Base-by-base conservation (phyloP, 306 rosid genomes). In the Psophocarpus tetragonolobus region DNA sequence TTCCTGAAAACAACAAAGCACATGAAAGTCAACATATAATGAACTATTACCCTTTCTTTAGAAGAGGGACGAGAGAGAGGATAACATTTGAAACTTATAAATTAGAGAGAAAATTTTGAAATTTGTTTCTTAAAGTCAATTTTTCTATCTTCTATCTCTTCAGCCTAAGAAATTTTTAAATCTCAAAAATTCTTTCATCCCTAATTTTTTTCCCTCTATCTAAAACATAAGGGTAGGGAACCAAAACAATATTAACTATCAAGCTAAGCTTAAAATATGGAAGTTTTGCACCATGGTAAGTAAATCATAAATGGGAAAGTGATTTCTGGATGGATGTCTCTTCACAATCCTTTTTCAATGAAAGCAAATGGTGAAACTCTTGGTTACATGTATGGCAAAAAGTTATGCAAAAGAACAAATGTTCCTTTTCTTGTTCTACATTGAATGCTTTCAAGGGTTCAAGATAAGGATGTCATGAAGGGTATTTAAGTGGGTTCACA, bases 1-100 rank as follows among this genome's bases (percentile, higher is more conserved):
- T 94, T 75, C 97, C 98, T 94, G 89, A 88, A 73, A 45, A 18
- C 36, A 78, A 41, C 48, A 80, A 29, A 32, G 58, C 74, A 72
- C 68, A 51, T 29, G 33, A 71, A 26, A 42, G 29, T 41, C 81
- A 71, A 32, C 18, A 82, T 32, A 64, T 29, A 83, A 36, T 65
- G 75, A 48, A 75, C 23, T 38, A 56, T 82, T 27, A 58, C 1
- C 38, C 20, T 58, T 6, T 58, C 11, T 26, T 14, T 14, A 9
- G 20, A 57, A 12, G 64, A 57, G 20, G 33, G n/a, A 2, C 8
- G 33, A 1, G 63, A 3, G 33, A 56, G 17, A 57, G 20, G 36
- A 5, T 57, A 57, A 26, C 12, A 3, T 57, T 26, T 57, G 64
- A 26, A 26, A 57, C 24, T 24, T 56, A 17, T 56, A 17, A 56